phyloP scores from a whole-genome alignment of 331 rosid species.

The Ulmus americana region DNA sequence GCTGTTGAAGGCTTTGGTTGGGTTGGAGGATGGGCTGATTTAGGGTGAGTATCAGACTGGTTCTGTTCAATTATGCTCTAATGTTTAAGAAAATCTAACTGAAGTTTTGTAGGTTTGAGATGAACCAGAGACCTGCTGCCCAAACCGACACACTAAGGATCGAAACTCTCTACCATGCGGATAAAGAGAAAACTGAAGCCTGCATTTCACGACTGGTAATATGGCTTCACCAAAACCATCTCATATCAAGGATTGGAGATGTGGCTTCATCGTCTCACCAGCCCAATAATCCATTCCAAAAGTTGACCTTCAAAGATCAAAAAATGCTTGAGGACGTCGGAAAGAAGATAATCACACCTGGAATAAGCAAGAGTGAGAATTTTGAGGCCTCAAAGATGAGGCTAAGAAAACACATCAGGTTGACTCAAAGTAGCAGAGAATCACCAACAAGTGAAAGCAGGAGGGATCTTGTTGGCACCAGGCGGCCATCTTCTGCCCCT shows the following conservation, averaged over 20 bases:
- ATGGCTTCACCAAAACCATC: slow-evolving; percentile 58
- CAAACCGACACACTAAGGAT: slow-evolving; percentile 50
- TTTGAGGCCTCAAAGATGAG: slow-evolving; percentile 47
- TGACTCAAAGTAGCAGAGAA: slow-evolving; percentile 72
- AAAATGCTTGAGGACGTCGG: slow-evolving; percentile 65
- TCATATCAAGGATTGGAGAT: slow-evolving; percentile 47
- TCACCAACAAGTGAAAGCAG: slow-evolving; percentile 47
- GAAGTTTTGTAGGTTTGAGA: slow-evolving; percentile 45
- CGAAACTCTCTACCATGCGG: slow-evolving; percentile 75
- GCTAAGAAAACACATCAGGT: slow-evolving; percentile 54
- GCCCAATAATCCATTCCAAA: slow-evolving; percentile 33
- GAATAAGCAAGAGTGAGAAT: slow-evolving; percentile 77
- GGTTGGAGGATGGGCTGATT: slow-evolving; percentile 89
- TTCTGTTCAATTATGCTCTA: slow-evolving; percentile 6
- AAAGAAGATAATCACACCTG: slow-evolving; percentile 55
- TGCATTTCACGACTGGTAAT: slow-evolving; percentile 61
- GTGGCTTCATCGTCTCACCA: slow-evolving; percentile 42
- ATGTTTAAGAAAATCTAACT: slow-evolving; percentile 9
- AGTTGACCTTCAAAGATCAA: slow-evolving; percentile 57
- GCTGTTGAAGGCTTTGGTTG: slow-evolving; percentile 88
- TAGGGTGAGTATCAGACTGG: slow-evolving; percentile 42
- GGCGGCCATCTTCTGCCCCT: slow-evolving; percentile 49
- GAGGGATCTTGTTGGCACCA: slow-evolving; percentile 28
- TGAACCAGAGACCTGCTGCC: slow-evolving; percentile 39
- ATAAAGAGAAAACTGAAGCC: slow-evolving; percentile 59